Evolutionary conservation across 345 rosid species (phyloP).

Genomic region (Murraya koenigii): DNA sequence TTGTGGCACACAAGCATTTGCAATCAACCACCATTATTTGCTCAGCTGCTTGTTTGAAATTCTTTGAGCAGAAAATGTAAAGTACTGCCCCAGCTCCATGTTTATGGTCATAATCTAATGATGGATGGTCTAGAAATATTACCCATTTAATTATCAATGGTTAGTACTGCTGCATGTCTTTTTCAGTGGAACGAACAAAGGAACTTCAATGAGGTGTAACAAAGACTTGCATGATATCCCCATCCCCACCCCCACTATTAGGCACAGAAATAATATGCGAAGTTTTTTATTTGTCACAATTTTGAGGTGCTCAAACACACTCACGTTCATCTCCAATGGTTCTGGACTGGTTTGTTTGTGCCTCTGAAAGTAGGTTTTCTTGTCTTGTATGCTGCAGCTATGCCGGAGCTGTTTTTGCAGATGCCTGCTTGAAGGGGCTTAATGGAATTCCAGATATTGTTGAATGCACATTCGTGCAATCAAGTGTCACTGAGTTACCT

Average conservation of each 20-base stretch:
- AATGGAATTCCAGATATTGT: constrained; percentile 75
- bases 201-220: background rate
- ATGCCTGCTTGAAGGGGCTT: constrained; percentile 90
- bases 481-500: constrained; percentile 66
- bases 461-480: constrained; percentile 77
- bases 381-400: constrained; percentile 41
- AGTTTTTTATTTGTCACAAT: background rate
- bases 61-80: background rate
- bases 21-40: background rate
- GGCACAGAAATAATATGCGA: background rate
- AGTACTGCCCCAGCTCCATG: background rate
- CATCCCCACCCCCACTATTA: background rate
- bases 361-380: background rate
- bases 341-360: background rate
- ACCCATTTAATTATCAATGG: background rate
- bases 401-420: constrained; percentile 86
- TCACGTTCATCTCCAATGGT: background rate
- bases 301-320: background rate
- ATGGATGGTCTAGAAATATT: background rate
- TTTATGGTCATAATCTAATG: background rate
- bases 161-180: background rate
- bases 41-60: background rate
- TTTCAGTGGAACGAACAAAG: background rate
- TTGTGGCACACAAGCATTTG: background rate
- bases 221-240: background rate